Evolutionary conservation across 345 rosid genomes (phyloP).

Genomic region (Brassica carinata): DNA sequence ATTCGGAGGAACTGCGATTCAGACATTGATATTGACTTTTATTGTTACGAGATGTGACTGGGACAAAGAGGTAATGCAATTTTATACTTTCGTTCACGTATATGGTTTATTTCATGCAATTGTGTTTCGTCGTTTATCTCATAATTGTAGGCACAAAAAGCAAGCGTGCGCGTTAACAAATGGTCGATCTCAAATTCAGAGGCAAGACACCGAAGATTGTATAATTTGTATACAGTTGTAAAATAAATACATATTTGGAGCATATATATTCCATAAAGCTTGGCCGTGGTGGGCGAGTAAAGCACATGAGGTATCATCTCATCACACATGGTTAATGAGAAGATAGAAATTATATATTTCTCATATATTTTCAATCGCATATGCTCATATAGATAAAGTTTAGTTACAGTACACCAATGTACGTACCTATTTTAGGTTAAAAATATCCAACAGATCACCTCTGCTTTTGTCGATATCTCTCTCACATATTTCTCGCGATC

Average conservation of each 20-base stretch:
- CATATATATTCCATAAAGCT: background rate
- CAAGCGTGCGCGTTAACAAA: conserved; percentile 10
- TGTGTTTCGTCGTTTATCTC: background rate
- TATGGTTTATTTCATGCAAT: background rate
- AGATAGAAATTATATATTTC: background rate
- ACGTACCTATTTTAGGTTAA: no score
- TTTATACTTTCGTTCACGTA: background rate
- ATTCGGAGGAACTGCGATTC: conserved; percentile 60
- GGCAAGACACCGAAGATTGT: background rate
- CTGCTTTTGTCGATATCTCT: no score
- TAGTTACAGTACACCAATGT: no score
- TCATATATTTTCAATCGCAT: background rate
- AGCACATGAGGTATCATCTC: background rate
- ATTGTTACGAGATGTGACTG: conserved; percentile 51
- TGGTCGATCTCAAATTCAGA: background rate
- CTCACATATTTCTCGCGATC: no score
- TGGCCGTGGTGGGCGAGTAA: background rate
- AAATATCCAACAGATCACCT: no score
- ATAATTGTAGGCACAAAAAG: conserved; percentile 17
- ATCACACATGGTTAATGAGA: background rate
- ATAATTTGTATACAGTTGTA: background rate
- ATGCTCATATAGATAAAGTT: background rate
- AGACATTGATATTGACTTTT: conserved; percentile 54
- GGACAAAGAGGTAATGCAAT: conserved; percentile 52
- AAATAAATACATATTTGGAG: background rate